Conservation (phyloP, 805 yeast genomes). For the Candida multigemmis region DNA sequence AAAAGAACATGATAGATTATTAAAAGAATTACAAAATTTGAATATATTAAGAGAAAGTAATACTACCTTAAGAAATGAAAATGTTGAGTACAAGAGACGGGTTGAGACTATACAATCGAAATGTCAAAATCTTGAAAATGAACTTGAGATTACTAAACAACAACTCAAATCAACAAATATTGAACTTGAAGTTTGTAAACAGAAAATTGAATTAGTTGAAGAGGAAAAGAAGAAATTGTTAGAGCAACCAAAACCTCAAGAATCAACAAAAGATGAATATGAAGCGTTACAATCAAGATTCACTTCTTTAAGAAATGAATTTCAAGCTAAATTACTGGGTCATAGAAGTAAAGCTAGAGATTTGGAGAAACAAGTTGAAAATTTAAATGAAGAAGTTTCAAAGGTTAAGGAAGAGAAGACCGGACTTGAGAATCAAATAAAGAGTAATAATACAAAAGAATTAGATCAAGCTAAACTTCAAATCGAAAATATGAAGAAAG, state of each 20-base stretch:
- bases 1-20: constrained; percentile 36
- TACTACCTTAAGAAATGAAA: constrained; percentile 49
- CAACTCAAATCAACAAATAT: no score
- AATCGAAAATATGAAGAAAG: constrained; percentile 7
- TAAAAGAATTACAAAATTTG: constrained; percentile 50
- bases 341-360: constrained; percentile 13
- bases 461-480: constrained; percentile 4
- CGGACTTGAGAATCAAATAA: constrained; percentile 5
- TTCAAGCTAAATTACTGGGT: constrained; percentile 12
- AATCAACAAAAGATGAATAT: constrained; percentile 7
- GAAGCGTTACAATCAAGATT: constrained; percentile 21
- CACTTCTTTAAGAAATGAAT: constrained; percentile 18
- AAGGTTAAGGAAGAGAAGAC: constrained; percentile 7
- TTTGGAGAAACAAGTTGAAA: constrained; percentile 10
- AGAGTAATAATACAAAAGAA: constrained; percentile 4
- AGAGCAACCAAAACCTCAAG: constrained; percentile 4
- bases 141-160: no score
- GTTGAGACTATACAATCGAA: no score
- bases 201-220: constrained; percentile 5
- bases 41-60: constrained; percentile 63
- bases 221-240: constrained; percentile 14
- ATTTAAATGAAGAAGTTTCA: constrained; percentile 12
- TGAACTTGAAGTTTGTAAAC: constrained; percentile 8
- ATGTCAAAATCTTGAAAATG: constrained; percentile 17
- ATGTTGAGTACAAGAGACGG: constrained; percentile 11